Base-by-base conservation (phyloP, 2,329 filamentous ascomycete genomes). In the Fusarium begoniae region DNA sequence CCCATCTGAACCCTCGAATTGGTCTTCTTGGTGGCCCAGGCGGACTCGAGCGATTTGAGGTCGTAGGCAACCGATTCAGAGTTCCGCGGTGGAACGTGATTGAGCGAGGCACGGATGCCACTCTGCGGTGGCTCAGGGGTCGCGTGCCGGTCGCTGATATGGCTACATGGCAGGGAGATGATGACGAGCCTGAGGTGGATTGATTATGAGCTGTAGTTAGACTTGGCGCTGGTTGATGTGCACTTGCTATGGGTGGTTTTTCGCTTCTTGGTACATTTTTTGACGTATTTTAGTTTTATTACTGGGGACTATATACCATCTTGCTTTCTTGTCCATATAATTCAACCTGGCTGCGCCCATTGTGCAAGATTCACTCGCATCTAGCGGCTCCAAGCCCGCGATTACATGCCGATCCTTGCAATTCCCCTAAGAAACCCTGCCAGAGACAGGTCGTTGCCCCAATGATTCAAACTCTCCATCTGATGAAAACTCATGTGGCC, bases 21-120 rank as follows among this genome's bases (percentile, higher is more conserved):
- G 96, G 96, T 1, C 85, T 97, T 18, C 85, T 97, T 1, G 91
- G 92, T 30, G 92, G 91, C 4, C 86, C 81, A 9, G 86, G 87
- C 5, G 84, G 90, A 77, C 72, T 90, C 83, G 84, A 93, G 86
- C 82, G 89, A 61, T 84, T 98, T 15, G 92, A 97, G 54, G 92
- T 98, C 8, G 90, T 89, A 35, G 95, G 95, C 1, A 98, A 98
- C 80, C 88, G 91, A 38, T 98, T 98, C 83, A 88, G 94, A 38
- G 94, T 98, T 38, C 96, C 96, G 1, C 90, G 93, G 64, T 95
- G 93, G 85, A 93, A 93, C 72, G 89, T 98, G 12, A 84, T 98
- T 54, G 93, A 96, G 69, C 93, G 94, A 71, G 96, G 96, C 2
- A 98, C 95, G 0, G 94, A 97, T 77, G 92, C 94, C 6, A 92